Evolutionary conservation across 108 stramenopile species (phyloP), one percentile per base, ranked within the genome.

Genomic region (Asterionellopsis glacialis): DNA sequence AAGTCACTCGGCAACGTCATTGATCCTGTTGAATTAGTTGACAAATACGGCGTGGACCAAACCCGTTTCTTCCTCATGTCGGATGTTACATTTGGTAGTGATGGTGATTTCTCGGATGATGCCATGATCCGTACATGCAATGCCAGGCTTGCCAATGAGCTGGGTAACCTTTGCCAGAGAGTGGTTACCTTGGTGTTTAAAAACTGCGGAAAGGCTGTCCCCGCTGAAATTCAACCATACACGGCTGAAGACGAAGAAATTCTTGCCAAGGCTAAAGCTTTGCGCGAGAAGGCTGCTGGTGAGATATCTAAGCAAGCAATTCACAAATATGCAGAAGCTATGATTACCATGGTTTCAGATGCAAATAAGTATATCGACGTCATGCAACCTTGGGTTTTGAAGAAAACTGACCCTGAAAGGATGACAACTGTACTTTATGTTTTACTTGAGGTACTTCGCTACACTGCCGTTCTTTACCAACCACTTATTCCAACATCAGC

Each of bases 1-100:
- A 98, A 98, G 68, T 91, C 89, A 0, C 59, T 94, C 11, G 96
- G 96, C 3, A 96, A 96, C 63, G 95, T 94, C 18, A 91, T 99
- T 62, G 91, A 95, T 59, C 98, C 97, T n/a, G 72, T 91, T 10
- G 87, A 90, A 10, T 60, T 99, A 39, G 77, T 96, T 11, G 79
- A 87, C 16, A 33, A 33, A 7, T 98, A 93, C 53, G 95, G 96
- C 41, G 88, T 96, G 25, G 97, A 98, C 67, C 83, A 85, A 49
- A 85, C 92, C 25, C 85, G 98, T 40, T 94, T 91, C 67, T 97
- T 96, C 74, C 81, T 96, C 56, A 80, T 93, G 84, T 65, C 85
- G 26, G 94, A 95, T 75, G 93, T 93, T 3, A 71, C 66, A 21
- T 95, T 97, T 68, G 97, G 94, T 11, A 80, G 55, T 57, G 97